These are phyloP conservation scores for Termitomyces sp. DNA, from an alignment of 768 basidiomycete genomes.

Conservation along the genomic window DNA sequence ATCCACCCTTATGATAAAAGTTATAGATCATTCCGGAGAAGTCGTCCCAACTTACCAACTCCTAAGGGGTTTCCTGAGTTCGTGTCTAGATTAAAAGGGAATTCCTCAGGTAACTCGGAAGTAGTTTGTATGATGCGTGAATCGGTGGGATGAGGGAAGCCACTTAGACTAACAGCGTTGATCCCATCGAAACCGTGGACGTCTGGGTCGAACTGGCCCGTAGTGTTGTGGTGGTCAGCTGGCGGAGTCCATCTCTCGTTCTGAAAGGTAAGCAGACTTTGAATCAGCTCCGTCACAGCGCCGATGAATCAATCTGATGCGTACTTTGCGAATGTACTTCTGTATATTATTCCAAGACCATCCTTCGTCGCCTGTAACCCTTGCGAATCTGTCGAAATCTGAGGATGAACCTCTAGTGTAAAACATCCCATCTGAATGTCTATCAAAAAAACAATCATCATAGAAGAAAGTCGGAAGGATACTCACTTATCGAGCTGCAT, in stretches of 20 bases:
- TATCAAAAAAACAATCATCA: background rate
- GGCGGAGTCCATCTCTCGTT: slow-evolving; percentile 28
- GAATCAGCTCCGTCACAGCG: background rate
- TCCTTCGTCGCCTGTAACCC: slow-evolving; percentile 24
- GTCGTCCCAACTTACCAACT: slow-evolving; percentile 31
- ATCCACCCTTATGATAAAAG: slow-evolving; percentile 15
- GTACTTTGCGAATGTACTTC: slow-evolving; percentile 8
- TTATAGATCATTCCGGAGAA: too few relatives aligned
- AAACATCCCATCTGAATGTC: slow-evolving; percentile 20
- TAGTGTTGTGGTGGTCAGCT: slow-evolving; percentile 18
- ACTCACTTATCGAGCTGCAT: slow-evolving; percentile 28
- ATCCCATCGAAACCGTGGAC: slow-evolving; percentile 26
- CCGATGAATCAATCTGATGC: background rate
- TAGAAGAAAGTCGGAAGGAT: background rate
- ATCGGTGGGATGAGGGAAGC: slow-evolving; percentile 27
- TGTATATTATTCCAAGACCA: slow-evolving; percentile 29
- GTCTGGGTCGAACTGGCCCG: slow-evolving; percentile 27
- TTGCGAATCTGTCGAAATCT: slow-evolving; percentile 27
- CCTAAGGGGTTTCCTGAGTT: slow-evolving; percentile 43
- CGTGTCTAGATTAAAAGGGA: slow-evolving; percentile 39
- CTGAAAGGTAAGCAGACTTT: slow-evolving; percentile 13
- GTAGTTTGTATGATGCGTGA: slow-evolving; percentile 32
- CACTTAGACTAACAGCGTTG: slow-evolving; percentile 26
- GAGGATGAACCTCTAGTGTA: slow-evolving; percentile 26
- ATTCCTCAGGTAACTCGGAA: slow-evolving; percentile 32